Evolutionary conservation across 192 early-diverging fungal species (phyloP), one percentile per base, ranked within the genome.

Genomic region (Rhizophlyctis rosea): DNA sequence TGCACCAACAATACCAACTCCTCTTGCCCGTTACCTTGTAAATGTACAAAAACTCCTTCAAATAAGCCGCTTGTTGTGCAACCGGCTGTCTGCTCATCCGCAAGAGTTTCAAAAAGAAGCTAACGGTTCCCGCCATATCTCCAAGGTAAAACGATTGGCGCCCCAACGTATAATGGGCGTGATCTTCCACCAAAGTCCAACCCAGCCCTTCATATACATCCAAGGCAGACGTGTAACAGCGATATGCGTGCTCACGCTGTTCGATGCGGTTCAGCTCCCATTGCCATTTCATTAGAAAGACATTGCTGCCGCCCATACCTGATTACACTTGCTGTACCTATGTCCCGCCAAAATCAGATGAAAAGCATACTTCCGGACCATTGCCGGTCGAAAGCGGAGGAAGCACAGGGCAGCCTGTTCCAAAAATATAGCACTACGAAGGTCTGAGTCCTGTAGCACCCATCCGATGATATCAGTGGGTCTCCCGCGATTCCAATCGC

Each of bases 401-500:
- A 87, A 92, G 30, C 88, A 87, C 34, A 89, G 84, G 0, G 93
- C 93, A 0, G 95, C 91, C 68, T 97, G 95, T 69, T 98, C 96
- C 49, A 92, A 70, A 48, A 93, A 85, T 35, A 96, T 63, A 0
- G 88, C 92, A 60, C 83, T 84, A 24, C 89, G 78, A 2, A 91
- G 61, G 56, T 89, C 87, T 16, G 88, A 89, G 44, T 90, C 86
- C 88, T 89, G 54, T 39, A 67, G 21, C 49, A 31, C 64, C n/a
- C n/a, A n/a, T n/a, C n/a, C n/a, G n/a, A n/a, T n/a, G n/a, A n/a
- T n/a, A n/a, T n/a, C n/a, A n/a, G n/a, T n/a, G n/a, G n/a, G n/a
- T n/a, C n/a, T n/a, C n/a, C n/a, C n/a, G n/a, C n/a, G n/a, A n/a
- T n/a, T n/a, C n/a, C n/a, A n/a, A n/a, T n/a, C n/a, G n/a, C n/a